Percentiles rank a stretch among this genome's conserved stretches.
phyloP scores from a whole-genome alignment of 306 rosid species.

The Ammopiptanthus mongolicus region DNA sequence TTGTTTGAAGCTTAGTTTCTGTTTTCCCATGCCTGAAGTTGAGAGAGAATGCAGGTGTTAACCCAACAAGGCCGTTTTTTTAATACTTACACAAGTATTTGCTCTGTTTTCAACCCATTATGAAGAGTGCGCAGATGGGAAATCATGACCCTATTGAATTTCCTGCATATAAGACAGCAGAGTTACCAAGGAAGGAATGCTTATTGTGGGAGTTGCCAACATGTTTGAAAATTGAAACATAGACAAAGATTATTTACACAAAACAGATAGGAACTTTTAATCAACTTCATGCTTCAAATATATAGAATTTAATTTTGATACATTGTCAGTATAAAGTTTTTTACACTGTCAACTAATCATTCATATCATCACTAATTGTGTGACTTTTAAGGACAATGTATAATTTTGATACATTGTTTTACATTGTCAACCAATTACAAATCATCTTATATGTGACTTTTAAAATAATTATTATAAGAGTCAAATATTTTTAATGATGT shows the following conservation, averaged over 20 bases:
- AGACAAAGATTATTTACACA: background rate
- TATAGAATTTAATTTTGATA: no score
- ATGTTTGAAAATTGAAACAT: background rate
- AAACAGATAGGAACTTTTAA: background rate
- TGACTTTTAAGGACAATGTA: no score
- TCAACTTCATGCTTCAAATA: background rate
- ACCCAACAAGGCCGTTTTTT: background rate
- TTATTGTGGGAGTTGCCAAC: background rate
- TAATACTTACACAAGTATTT: background rate
- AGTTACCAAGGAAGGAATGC: background rate
- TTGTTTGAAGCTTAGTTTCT: constrained; percentile 23
- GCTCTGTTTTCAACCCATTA: background rate
- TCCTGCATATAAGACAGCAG: constrained; percentile 26
- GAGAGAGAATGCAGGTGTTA: background rate
- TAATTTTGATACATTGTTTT: no score
- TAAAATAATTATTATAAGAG: no score
- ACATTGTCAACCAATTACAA: no score
- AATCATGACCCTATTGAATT: background rate
- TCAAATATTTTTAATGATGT: no score
- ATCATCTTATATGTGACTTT: no score
- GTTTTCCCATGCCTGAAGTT: constrained; percentile 28
- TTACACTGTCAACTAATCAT: no score
- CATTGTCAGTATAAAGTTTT: no score
- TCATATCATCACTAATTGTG: no score
- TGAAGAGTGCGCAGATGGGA: background rate